Conservation (phyloP, 2,329 filamentous ascomycete genomes). For the Alternaria panax region DNA sequence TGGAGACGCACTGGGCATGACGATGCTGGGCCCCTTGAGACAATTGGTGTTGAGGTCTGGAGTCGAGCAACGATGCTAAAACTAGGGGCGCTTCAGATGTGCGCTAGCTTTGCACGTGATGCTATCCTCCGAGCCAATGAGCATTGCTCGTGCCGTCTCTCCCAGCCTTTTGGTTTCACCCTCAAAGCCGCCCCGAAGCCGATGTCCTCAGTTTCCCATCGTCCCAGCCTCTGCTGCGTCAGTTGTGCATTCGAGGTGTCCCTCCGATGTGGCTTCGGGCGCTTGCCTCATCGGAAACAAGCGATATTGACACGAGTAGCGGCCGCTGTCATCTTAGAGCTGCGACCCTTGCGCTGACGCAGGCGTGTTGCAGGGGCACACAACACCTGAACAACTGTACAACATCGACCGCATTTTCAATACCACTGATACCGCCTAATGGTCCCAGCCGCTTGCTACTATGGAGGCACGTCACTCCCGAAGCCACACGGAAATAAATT, state of each 20-base stretch:
- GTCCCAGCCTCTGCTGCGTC: constrained; percentile 15
- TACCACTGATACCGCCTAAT: constrained; percentile 1
- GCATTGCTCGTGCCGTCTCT: constrained; percentile 13
- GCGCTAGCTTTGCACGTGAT: constrained; percentile 18
- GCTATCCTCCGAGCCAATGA: constrained; percentile 22
- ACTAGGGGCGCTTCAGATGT: constrained; percentile 37
- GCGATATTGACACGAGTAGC: constrained; percentile 18
- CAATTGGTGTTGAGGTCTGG: constrained; percentile 49
- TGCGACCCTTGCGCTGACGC: not conserved
- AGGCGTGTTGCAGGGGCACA: constrained; percentile 12
- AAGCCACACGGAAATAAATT: constrained; percentile 20
- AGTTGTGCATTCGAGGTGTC: not conserved
- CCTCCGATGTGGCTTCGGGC: not conserved
- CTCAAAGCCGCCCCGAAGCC: constrained; percentile 6
- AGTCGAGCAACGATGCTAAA: constrained; percentile 30
- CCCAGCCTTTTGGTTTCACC: constrained; percentile 28
- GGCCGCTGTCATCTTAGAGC: constrained; percentile 11
- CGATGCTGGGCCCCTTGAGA: constrained; percentile 44
- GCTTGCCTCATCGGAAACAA: constrained; percentile 6
- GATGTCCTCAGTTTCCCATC: constrained; percentile 18
- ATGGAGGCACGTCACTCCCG: constrained; percentile 18
- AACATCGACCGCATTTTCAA: constrained; percentile 8
- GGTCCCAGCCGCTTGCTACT: constrained; percentile 6
- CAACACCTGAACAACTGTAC: constrained; percentile 9
- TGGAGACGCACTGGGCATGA: constrained; percentile 35